phyloP scores from a whole-genome alignment of 2,329 filamentous ascomycete genomes.

The Diplodia corticola region DNA sequence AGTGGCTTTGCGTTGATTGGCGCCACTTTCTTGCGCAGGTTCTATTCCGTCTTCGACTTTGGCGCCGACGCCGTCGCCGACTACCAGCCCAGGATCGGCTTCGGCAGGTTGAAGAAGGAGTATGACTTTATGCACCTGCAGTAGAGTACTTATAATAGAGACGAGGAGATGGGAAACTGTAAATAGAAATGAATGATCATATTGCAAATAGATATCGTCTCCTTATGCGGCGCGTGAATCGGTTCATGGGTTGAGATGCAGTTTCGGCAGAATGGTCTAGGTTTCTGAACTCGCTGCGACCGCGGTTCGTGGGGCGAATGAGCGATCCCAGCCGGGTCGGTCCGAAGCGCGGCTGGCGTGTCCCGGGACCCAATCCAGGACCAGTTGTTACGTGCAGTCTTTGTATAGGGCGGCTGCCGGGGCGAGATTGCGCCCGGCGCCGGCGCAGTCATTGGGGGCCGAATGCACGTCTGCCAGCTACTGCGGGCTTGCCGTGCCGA shows the following conservation, averaged over 20 bases:
- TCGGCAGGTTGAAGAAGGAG: conserved; percentile 29
- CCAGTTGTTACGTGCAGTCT: background rate
- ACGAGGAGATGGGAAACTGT: no score
- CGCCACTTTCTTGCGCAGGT: conserved; percentile 24
- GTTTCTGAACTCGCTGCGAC: no score
- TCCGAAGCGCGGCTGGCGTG: background rate
- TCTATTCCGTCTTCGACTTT: conserved; percentile 28
- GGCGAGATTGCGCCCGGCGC: no score
- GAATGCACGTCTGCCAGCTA: background rate
- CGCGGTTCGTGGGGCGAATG: background rate
- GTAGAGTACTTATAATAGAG: no score
- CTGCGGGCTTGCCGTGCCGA: background rate
- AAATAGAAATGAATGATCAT: no score
- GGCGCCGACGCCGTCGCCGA: conserved; percentile 25
- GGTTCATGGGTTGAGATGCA: no score
- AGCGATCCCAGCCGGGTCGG: background rate
- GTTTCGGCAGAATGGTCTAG: no score
- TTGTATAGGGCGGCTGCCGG: background rate
- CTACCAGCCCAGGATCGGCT: conserved; percentile 27
- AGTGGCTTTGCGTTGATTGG: conserved; percentile 26
- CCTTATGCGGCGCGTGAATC: no score
- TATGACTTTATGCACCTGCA: conserved; percentile 25
- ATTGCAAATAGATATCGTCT: background rate
- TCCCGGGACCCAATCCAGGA: no score
- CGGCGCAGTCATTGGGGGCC: background rate